Percentiles rank a stretch among this genome's conserved stretches.
Evolutionary conservation across 345 rosid genomes (phyloP).

Genomic region (Pseudoturritis turrita): DNA sequence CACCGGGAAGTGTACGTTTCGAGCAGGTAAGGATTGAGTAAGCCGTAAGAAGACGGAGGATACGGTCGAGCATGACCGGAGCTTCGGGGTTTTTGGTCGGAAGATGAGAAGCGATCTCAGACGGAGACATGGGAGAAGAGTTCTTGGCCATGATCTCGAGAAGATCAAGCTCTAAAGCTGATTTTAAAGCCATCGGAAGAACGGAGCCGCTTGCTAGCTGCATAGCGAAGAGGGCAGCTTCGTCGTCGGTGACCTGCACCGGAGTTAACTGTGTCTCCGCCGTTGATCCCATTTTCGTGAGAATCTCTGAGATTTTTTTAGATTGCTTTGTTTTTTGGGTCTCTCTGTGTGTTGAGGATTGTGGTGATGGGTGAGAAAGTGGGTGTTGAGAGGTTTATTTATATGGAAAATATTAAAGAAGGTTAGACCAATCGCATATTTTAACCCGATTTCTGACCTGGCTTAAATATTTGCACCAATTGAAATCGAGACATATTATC

Average conservation of each 20-base stretch:
- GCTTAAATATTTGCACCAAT: not conserved
- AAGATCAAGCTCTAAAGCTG: slow-evolving; percentile 82
- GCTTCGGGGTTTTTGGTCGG: slow-evolving; percentile 77
- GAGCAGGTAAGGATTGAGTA: slow-evolving; percentile 61
- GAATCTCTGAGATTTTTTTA: not conserved
- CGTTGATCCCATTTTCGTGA: slow-evolving; percentile 53
- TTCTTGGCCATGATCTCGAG: slow-evolving; percentile 74
- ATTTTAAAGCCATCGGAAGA: slow-evolving; percentile 82
- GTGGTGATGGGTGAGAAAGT: slow-evolving; percentile 27
- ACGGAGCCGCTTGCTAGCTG: slow-evolving; percentile 70
- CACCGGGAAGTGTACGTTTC: slow-evolving; percentile 24
- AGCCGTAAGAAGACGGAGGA: slow-evolving; percentile 64
- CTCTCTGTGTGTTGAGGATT: not conserved
- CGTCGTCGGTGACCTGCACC: slow-evolving; percentile 62
- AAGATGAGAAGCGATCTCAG: slow-evolving; percentile 61
- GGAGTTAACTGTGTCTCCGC: slow-evolving; percentile 73
- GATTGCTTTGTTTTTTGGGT: not conserved
- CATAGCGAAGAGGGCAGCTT: slow-evolving; percentile 67
- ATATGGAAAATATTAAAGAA: not conserved
- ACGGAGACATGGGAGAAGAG: slow-evolving; percentile 55
- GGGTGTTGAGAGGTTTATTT: slow-evolving; percentile 22
- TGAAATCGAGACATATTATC: not conserved
- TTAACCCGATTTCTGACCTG: slow-evolving; percentile 4
- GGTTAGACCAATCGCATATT: slow-evolving; percentile 5
- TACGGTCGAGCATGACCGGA: slow-evolving; percentile 69